Conservation (phyloP, 805 yeast species). For the Schwanniomyces sp. region DNA sequence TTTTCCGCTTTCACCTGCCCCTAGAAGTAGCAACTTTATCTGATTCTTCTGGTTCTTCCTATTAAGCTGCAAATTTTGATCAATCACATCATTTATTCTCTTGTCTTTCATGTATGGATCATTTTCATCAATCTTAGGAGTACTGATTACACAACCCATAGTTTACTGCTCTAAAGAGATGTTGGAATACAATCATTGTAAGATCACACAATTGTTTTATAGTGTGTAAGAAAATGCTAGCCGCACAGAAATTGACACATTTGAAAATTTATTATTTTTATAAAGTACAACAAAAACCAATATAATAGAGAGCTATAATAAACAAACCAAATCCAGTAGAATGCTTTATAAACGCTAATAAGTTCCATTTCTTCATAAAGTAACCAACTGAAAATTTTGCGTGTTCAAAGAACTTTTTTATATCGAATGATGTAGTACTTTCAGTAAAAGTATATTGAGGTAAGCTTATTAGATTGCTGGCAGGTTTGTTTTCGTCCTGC, state of each 20-base stretch:
- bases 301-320: constrained; percentile 19
- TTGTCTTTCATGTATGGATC: constrained; percentile 58
- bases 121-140: constrained; percentile 34
- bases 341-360: constrained; percentile 18
- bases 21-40: constrained; percentile 73
- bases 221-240: constrained; percentile 2
- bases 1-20: constrained; percentile 95
- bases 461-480: constrained; percentile 1
- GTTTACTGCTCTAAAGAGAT: not conserved
- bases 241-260: constrained; percentile 18
- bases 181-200: not conserved
- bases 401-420: not conserved
- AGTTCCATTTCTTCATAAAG: constrained; percentile 18
- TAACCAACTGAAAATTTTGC: constrained; percentile 2
- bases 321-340: constrained; percentile 13
- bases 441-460: constrained; percentile 27
- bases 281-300: constrained; percentile 20
- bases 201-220: not conserved
- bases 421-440: not conserved
- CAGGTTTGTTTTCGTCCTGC: constrained; percentile 22
- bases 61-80: constrained; percentile 53
- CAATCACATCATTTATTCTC: constrained; percentile 61
- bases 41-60: constrained; percentile 56
- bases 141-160: constrained; percentile 76
- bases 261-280: constrained; percentile 6